phyloP scores from a whole-genome alignment of 768 basidiomycete genomes.

The Sporobolomyces roseus region DNA sequence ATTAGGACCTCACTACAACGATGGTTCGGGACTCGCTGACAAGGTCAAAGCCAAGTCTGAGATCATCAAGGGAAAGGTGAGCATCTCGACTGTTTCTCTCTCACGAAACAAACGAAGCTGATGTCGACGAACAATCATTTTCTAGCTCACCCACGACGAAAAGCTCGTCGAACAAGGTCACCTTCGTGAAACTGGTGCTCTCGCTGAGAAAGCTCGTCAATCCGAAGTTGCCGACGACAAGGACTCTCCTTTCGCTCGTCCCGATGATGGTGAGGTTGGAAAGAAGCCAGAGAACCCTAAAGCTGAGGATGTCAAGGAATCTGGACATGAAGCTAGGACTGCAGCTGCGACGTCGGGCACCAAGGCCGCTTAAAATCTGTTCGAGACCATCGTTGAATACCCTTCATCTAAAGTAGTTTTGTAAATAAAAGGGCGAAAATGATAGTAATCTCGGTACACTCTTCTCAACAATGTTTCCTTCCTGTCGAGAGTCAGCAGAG shows the following conservation, averaged over 20 bases:
- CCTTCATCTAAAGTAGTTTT: no score
- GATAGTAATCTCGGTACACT: no score
- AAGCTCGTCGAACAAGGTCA: conserved; percentile 31
- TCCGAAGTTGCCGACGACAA: conserved; percentile 7
- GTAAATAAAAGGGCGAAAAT: no score
- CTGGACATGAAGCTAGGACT: background rate
- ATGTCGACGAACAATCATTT: background rate
- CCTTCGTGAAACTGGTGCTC: conserved; percentile 17
- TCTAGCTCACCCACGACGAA: conserved; percentile 24
- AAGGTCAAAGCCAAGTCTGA: conserved; percentile 22
- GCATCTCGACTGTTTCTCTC: background rate
- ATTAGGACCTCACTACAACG: conserved; percentile 23
- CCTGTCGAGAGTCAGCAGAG: no score
- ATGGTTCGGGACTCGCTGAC: conserved; percentile 14
- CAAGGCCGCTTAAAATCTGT: background rate
- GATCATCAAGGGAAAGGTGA: conserved; percentile 35
- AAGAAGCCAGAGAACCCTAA: conserved; percentile 9
- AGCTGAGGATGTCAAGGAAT: conserved; percentile 3
- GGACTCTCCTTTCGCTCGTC: conserved; percentile 14
- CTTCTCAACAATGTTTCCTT: no score
- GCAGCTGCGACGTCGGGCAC: conserved; percentile 6
- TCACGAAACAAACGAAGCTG: no score
- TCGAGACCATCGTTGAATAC: no score
- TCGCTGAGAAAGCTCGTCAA: conserved; percentile 11
- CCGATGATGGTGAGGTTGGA: conserved; percentile 23